A percentile compares a stretch with the other conserved stretches of the same genome.
phyloP scores from a whole-genome alignment of 1,284 basidiomycete genomes.

The Ceratobasidium sp. region DNA sequence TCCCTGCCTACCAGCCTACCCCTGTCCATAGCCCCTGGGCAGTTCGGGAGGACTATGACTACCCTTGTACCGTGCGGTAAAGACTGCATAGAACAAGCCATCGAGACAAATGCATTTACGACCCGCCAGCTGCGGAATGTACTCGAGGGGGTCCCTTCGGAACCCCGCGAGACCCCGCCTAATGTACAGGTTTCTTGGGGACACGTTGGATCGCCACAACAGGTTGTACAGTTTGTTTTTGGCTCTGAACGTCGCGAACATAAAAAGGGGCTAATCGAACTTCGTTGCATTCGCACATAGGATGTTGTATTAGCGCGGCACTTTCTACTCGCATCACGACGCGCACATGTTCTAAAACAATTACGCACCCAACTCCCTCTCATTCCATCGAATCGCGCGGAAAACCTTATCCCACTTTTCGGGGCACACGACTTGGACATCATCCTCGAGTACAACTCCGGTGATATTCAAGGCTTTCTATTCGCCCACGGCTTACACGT shows the following conservation, averaged over 20 bases:
- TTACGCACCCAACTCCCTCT: constrained; percentile 60
- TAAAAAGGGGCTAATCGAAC: constrained; percentile 8
- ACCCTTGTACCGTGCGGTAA: neutral
- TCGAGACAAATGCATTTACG: constrained; percentile 18
- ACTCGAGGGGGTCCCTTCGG: constrained; percentile 6
- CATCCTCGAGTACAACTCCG: constrained; percentile 54
- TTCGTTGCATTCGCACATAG: constrained; percentile 11
- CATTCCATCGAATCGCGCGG: constrained; percentile 61
- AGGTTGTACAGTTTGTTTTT: constrained; percentile 18
- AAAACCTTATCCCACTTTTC: constrained; percentile 76
- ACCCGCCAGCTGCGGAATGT: constrained; percentile 24
- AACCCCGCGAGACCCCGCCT: constrained; percentile 3
- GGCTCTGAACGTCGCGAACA: neutral
- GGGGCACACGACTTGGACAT: constrained; percentile 74
- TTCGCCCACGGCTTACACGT: constrained; percentile 64
- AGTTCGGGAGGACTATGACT: constrained; percentile 18
- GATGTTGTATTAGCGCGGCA: constrained; percentile 12
- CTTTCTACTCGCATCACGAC: constrained; percentile 29
- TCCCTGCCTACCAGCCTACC: neutral
- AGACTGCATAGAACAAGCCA: constrained; percentile 14
- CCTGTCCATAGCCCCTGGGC: constrained; percentile 26
- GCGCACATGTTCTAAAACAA: constrained; percentile 46
- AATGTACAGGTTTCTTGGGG: constrained; percentile 6
- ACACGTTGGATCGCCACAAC: neutral
- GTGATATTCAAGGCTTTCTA: constrained; percentile 58